Base-by-base conservation (phyloP, 176 grass and related monocot genomes). In the Chloris gayana region DNA sequence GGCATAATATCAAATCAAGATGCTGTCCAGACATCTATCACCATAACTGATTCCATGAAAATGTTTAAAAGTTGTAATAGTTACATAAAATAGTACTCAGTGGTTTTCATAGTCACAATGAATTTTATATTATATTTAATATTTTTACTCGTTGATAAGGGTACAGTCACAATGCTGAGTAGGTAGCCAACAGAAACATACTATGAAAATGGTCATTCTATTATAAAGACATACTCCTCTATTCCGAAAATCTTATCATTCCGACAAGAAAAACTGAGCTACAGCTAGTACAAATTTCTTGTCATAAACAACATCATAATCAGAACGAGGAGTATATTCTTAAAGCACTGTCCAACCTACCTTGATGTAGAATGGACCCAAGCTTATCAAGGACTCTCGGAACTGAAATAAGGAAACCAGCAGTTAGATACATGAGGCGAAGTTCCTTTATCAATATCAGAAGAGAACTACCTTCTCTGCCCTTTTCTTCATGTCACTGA, bases 351-450 rank as follows among this genome's bases (percentile, higher is more conserved):
- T 35, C 67, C 15, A 14, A 11, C 69, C 66, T 89, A 98, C 90
- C 95, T 98, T 98, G 77, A 88, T 95, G 87, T 94, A 98, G 68
- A 98, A 98, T 58, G 92, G 95, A 39, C 92, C 95, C 82, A 98
- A 85, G 34, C 84, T 41, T 78, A 98, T 91, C 77, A 95, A 89
- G n/a, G 95, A 89, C 56, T 95, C 90, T 34, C 90, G 73, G 73
- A 98, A 98, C 92, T 98, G 95, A 86, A 98, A 95, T 4, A 76
- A 77, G 51, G 17, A 76, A 82, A 65, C 66, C 30, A 35, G 31
- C 30, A 89, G 50, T 26, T 25, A 53, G 75, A 64, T 32, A 77
- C 61, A 57, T 57, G 26, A 77, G 12, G 76, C 74, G 39, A 69
- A 65, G 30, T 75, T 64, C 41, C 50, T 60, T 61, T 47, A 81